Conservation (phyloP, 2,329 filamentous ascomycete genomes). For the Amauroascus verrucosus region DNA sequence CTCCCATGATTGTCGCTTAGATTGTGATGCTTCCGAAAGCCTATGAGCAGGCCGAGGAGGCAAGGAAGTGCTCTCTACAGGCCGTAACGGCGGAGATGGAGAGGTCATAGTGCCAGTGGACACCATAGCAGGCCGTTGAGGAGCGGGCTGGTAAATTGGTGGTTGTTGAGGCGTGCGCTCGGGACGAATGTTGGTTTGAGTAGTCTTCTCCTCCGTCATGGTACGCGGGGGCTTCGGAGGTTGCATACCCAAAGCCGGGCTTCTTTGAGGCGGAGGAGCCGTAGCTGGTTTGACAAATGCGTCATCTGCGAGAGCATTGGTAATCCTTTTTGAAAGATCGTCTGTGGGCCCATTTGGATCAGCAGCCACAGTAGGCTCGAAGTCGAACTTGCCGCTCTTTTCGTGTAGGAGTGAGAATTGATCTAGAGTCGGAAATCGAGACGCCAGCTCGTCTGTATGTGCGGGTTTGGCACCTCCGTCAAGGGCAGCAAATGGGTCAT, state of each 20-base stretch:
- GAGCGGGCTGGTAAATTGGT: conserved; percentile 34
- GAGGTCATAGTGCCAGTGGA: conserved; percentile 75
- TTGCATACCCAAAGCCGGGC: conserved; percentile 22
- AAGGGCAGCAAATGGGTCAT: conserved; percentile 83
- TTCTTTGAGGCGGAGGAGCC: conserved; percentile 24
- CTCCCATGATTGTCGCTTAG: conserved; percentile 39
- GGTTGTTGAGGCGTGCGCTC: conserved; percentile 23
- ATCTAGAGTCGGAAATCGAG: conserved; percentile 79
- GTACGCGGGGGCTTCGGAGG: conserved; percentile 23
- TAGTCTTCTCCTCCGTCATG: conserved; percentile 17
- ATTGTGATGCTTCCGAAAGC: conserved; percentile 40
- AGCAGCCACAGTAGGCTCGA: conserved; percentile 48
- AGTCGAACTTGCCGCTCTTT: conserved; percentile 72
- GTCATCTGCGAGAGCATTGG: conserved; percentile 71
- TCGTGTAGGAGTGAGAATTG: conserved; percentile 88
- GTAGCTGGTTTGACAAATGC: conserved; percentile 53
- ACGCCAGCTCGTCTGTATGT: conserved; percentile 67
- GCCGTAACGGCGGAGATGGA: conserved; percentile 35
- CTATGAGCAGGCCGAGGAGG: conserved; percentile 42
- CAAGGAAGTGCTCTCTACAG: conserved; percentile 22
- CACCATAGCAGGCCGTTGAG: conserved; percentile 46
- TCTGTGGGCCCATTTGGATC: conserved; percentile 38
- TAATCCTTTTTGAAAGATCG: conserved; percentile 55
- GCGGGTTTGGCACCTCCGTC: conserved; percentile 53
- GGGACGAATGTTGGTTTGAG: conserved; percentile 20